Percentiles rank a stretch among this genome's conserved stretches.
These are phyloP conservation scores for Solanum bulbocastanum DNA, from an alignment of 257 asterid species.

Conservation along the genomic window DNA sequence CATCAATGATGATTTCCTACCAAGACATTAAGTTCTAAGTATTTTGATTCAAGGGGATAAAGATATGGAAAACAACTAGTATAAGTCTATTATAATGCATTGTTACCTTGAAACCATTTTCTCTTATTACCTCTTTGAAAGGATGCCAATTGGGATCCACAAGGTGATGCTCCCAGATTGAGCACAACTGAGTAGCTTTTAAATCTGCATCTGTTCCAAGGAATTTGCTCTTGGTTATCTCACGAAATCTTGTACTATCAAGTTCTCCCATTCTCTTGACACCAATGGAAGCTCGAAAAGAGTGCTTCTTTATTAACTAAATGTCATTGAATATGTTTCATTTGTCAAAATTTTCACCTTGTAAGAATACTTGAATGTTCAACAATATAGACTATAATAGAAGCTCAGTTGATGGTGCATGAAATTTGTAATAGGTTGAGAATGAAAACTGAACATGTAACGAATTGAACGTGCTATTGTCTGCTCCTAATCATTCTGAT, in stretches of 20 bases:
- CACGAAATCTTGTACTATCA: neutral
- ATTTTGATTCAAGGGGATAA: neutral
- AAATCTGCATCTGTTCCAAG: neutral
- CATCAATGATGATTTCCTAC: slow-evolving; percentile 4
- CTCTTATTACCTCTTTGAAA: neutral
- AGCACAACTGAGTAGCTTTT: slow-evolving; percentile 3
- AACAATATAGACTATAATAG: neutral
- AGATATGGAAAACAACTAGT: neutral
- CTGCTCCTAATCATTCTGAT: neutral
- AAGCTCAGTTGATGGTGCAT: neutral
- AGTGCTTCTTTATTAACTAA: neutral
- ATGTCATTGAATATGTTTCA: neutral
- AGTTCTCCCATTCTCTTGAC: slow-evolving; percentile 23
- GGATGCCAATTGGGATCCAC: slow-evolving; percentile 12
- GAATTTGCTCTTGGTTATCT: neutral
- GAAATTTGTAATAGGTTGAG: neutral
- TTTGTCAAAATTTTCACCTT: neutral
- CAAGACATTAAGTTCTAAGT: neutral
- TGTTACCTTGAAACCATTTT: neutral
- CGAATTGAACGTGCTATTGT: neutral
- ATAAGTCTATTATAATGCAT: neutral
- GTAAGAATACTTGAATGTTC: neutral
- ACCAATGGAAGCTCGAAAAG: neutral
- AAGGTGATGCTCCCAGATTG: slow-evolving; percentile 11
- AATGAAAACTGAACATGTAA: neutral